phyloP scores from a whole-genome alignment of 106 monocot genomes.

The Dendrobium chrysotoxum region DNA sequence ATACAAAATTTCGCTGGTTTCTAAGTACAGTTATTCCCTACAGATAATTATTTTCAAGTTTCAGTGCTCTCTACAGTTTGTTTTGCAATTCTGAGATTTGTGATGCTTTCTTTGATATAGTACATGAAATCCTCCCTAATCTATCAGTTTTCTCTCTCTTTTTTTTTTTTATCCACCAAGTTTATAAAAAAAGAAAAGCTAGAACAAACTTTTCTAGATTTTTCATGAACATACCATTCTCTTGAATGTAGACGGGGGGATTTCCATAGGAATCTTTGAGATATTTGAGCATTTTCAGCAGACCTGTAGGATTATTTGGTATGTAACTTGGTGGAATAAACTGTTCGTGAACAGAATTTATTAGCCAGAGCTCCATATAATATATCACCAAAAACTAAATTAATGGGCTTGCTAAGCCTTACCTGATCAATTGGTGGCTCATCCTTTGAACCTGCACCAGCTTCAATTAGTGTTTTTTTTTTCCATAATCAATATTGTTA shows the following conservation, averaged over 20 bases:
- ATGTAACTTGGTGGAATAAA: conserved; percentile 6
- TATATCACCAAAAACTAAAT: neutral
- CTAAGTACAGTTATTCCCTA: no score
- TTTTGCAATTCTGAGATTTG: no score
- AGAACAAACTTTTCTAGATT: no score
- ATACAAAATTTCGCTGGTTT: no score
- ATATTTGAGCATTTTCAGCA: conserved; percentile 33
- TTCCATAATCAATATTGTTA: no score
- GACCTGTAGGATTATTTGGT: conserved; percentile 33
- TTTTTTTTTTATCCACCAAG: no score
- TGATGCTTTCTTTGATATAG: no score
- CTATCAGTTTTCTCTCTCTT: no score
- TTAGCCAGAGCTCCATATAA: neutral
- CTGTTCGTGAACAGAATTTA: conserved; percentile 13
- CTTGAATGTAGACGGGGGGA: conserved; percentile 58
- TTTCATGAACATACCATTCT: conserved; percentile 51
- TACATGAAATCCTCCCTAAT: no score
- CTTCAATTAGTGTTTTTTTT: neutral
- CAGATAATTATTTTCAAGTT: no score
- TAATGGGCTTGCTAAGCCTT: neutral
- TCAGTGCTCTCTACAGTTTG: no score
- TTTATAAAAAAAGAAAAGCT: no score
- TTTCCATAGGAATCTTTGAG: conserved; percentile 39
- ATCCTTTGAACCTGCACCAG: neutral
- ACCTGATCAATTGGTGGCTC: neutral